These are phyloP conservation scores for Alternaria gaisen DNA, from an alignment of 2,329 filamentous ascomycete genomes.

Conservation along the genomic window DNA sequence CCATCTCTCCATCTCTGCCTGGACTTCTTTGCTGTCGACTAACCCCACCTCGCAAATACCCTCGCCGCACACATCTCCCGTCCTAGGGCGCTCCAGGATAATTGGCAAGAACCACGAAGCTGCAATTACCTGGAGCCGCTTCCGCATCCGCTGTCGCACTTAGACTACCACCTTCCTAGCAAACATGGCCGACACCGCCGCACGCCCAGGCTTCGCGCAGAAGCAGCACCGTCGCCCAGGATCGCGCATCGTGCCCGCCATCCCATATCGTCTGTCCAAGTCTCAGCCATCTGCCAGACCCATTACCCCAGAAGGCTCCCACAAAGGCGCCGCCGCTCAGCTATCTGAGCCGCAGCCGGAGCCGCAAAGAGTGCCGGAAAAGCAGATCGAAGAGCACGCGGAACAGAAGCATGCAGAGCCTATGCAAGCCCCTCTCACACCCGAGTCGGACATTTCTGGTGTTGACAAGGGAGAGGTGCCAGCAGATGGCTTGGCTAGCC, in stretches of 20 bases:
- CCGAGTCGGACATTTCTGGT: conserved; percentile 38
- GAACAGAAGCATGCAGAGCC: conserved; percentile 22
- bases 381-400: conserved; percentile 19
- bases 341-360: conserved; percentile 18
- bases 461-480: conserved; percentile 19
- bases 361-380: conserved; percentile 23
- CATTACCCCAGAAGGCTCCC: conserved; percentile 40
- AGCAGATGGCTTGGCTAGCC: conserved; percentile 21
- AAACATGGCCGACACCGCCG: conserved; percentile 34
- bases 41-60: conserved; percentile 21
- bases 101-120: conserved; percentile 42
- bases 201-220: conserved; percentile 32
- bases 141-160: conserved; percentile 15
- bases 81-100: conserved; percentile 53
- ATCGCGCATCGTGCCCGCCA: conserved; percentile 50
- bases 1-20: conserved; percentile 24
- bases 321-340: conserved; percentile 27
- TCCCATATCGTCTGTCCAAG: conserved; percentile 48
- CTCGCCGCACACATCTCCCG: conserved; percentile 25
- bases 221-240: conserved; percentile 37
- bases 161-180: background rate
- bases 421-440: conserved; percentile 35
- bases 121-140: conserved; percentile 56
- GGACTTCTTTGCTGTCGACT: conserved; percentile 11
- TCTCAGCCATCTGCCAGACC: conserved; percentile 35